Base-by-base conservation (phyloP, 139 green algal species). In the Asterochloris erici region DNA sequence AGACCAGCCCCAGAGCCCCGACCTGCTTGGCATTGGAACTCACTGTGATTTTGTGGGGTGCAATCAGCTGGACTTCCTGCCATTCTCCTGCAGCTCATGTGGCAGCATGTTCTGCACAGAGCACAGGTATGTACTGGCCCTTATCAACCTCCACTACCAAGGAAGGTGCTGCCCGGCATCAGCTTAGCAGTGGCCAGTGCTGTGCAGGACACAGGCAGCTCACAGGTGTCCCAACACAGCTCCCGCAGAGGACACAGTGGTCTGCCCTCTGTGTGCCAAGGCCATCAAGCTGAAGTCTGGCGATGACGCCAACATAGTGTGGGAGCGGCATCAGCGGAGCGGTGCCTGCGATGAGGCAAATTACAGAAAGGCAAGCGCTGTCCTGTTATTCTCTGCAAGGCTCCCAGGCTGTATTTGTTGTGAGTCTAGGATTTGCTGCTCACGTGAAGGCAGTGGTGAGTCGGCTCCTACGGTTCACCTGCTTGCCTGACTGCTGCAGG, bases 261-360 rank as follows among this genome's bases (percentile, higher is more conserved):
- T 96, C 4, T 97, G 93, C 85, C 93, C 93, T 0, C 73, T 96
- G 11, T 97, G 93, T 68, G 93, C 93, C 0, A 89, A 86, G 28
- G 89, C 82, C 6, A 74, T 92, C 11, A 75, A 85, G 16, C 28
- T 88, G 12, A 74, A 14, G 14, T 47, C 66, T 6, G 74, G 61
- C 1, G 64, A 82, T 16, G 77, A 86, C 12, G 60, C 79, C 6
- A 77, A 90, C 26, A 17, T 68, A 0, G 84, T 63, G 15, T 86
- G 88, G 66, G 86, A 88, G n/a, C 73, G 69, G 83, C 83, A 81
- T 27, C 19, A 28, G 38, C 64, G 64, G 28, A n/a, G 82, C 19
- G 84, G 47, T 54, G 38, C 38, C 38, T 97, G 94, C 79, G 92
- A 97, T 82, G 88, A 92, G 0, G 1, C 69, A 19, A 95, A 97